Evolutionary conservation across 1,139 yeast species (phyloP), one percentile per base, ranked within the genome.

Genomic region (Pichia sp.): DNA sequence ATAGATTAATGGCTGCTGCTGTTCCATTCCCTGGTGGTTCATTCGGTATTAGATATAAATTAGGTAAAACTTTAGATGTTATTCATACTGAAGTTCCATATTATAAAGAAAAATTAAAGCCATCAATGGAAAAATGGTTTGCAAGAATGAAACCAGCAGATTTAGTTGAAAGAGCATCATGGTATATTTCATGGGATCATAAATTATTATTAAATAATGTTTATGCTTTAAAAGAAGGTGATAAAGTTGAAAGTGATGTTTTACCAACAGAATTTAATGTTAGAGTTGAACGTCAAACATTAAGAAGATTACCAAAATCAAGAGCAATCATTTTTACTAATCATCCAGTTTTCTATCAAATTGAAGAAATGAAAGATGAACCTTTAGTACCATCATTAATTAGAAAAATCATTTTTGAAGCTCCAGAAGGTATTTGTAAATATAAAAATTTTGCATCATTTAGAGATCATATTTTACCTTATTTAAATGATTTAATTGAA

Each of bases 1-100:
- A 83, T 62, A 81, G 83, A 61, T 68, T 83, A 51, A 77, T 75
- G 40, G 90, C 86, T 1, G 88, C 86, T 4, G 86, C 85, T 0
- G 89, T 83, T 34, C 87, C 89, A 7, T 83, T 83, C 64, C 88
- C 89, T 2, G 90, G 89, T 34, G 89, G 89, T 5, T 78, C 83
- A 1, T 83, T 83, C 65, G 83, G 83, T 43, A 78, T 82, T 49
- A 64, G 70, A 56, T 60, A 73, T 43, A 83, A 82, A 56, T 58
- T 83, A 42, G 90, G 89, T 28, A 73, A 72, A 57, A 75, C 74
- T 49, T 64, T 83, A 42, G 87, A 83, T 63, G 68, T 72, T 8
- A 82, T 85, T 56, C 92, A 85, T 62, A 75, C 71, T 9, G 83
- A 78, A 9, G 92, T 85, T 38, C 92, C 94, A 1, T 82, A 82